Evolutionary conservation across 345 rosid genomes (phyloP), one percentile per base, ranked within the genome.

Genomic region (Lepidium africanum): DNA sequence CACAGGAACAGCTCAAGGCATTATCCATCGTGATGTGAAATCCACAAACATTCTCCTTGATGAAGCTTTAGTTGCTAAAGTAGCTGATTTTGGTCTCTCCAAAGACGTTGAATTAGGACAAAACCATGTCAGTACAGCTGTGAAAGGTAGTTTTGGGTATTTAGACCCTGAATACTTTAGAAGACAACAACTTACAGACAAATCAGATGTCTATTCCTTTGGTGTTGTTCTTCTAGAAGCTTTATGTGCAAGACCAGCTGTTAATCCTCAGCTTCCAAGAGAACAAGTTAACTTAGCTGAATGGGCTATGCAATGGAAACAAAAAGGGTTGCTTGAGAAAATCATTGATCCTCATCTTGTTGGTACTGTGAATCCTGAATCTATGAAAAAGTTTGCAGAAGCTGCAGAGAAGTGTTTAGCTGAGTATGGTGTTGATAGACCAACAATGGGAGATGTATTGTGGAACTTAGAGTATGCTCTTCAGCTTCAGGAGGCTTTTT

Each of bases 1-100:
- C 67, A 88, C 96, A 0, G 96, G 96, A 10, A 86, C 96, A 25
- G 89, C 96, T 39, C 92, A 88, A 53, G 96, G 96, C 7, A 88
- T 88, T 60, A 88, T 88, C 55, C 96, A 88, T 65, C 85, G 96
- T 0, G 96, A 88, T 49, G 96, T 88, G 2, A 88, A 86, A 63
- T 84, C 88, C 17, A 88, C 92, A n/a, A 88, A 88, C 51, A 88
- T 88, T 42, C 65, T 88, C 42, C 92, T 88, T 3, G 96, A 88
- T 10, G 90, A 86, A 32, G 73, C 78, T 32, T 81, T 86, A 16
- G 90, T 84, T 35, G 92, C 96, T 53, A 88, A 88, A 58, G 92
- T 88, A 5, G 81, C 92, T 1, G 96, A 88, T 68, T 88, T 88
- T 46, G 96, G 96, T n/a, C 78, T 89, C 35, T 89, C 96, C 5